Base-by-base conservation (phyloP, 257 asterid species). In the Phtheirospermum japonicum region DNA sequence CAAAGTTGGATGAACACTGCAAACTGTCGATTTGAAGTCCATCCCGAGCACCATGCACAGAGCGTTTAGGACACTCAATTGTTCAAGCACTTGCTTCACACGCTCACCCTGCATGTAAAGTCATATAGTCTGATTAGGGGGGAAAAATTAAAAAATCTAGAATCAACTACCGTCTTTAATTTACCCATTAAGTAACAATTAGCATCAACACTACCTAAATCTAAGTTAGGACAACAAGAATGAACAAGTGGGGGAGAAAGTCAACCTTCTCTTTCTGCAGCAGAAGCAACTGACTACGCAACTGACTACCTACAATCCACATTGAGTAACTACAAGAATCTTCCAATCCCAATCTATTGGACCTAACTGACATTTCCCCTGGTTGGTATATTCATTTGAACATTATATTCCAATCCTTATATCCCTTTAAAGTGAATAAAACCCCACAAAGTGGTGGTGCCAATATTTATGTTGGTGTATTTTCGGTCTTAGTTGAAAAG, bases 31-130 rank as follows among this genome's bases (percentile, higher is more conserved):
- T 62, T 74, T 86, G 82, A 75, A 86, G 58, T 89, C 95, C 81
- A 85, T 68, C 48, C 95, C 93, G 61, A 88, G 97, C 73, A 88
- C 93, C 79, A 72, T 14, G 69, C 90, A 92, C 59, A 86, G 76
- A 12, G 72, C 69, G 23, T 80, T 80, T 48, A 88, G 74, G 42
- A 66, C 58, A 59, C 75, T 77, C 76, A 88, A 68, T 64, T 76
- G 84, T 63, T 75, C 81, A 49, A 63, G 71, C 71, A 88, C 83
- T 69, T 77, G 85, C 79, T 83, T 79, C 77, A 81, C 55, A 40
- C 92, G 96, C 71, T 76, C 89, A 60, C 71, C 59, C 96, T 91
- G 88, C 61, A 46, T 5, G 65, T 7, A 13, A 57, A 53, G 68
- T 68, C 40, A 52, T 49, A 52, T 52, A 11, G 37, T 23, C 19